Evolutionary conservation across 768 basidiomycete species (phyloP).

Genomic region (Lactarius sanguifluus): DNA sequence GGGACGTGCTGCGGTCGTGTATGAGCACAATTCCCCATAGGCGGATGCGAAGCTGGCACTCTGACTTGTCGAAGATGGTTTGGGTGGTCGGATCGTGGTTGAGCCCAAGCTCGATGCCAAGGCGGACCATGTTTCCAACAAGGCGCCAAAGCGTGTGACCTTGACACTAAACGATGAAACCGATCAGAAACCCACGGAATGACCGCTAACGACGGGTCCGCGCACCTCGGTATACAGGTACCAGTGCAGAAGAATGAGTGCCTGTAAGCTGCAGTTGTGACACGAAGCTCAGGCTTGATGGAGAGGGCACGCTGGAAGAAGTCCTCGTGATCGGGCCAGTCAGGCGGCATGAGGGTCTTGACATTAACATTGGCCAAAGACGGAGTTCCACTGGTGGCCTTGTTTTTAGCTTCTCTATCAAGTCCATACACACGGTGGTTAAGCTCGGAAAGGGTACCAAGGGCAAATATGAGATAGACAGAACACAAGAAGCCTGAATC

Average conservation of each 20-base stretch:
- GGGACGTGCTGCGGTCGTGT: constrained; percentile 85
- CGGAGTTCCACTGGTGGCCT: constrained; percentile 38
- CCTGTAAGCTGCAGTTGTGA: constrained; percentile 79
- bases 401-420: constrained; percentile 45
- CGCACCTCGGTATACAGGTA: constrained; percentile 85
- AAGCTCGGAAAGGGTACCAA: constrained; percentile 78
- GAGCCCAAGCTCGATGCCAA: constrained; percentile 79
- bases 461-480: constrained; percentile 71
- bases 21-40: constrained; percentile 87
- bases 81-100: constrained; percentile 82
- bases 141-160: constrained; percentile 88
- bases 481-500: constrained; percentile 82
- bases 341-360: constrained; percentile 61
- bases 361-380: constrained; percentile 36
- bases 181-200: constrained; percentile 22
- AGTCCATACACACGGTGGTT: constrained; percentile 63
- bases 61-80: constrained; percentile 67
- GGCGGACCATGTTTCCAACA: constrained; percentile 78
- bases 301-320: constrained; percentile 78
- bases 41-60: constrained; percentile 74
- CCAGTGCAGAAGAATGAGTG: constrained; percentile 83
- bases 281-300: constrained; percentile 79
- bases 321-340: constrained; percentile 81
- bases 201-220: constrained; percentile 5
- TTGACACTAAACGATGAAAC: constrained; percentile 57